Evolutionary conservation across 2,329 filamentous ascomycete species (phyloP).

Genomic region (Daldinia sp.): DNA sequence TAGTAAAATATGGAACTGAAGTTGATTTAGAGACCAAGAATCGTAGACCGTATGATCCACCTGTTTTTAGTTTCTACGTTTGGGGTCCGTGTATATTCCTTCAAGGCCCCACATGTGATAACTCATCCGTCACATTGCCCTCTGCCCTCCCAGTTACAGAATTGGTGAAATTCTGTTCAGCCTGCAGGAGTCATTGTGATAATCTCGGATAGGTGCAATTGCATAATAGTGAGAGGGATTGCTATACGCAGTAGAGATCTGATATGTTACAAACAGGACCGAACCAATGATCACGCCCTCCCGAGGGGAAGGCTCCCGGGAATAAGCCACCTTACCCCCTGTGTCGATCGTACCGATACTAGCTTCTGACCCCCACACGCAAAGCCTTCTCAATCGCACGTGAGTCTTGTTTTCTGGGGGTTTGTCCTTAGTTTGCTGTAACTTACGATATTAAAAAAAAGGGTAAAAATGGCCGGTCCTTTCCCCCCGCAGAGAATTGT

Average conservation of each 20-base stretch:
- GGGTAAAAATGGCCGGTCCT: slow-evolving; percentile 3
- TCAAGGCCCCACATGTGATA: not conserved
- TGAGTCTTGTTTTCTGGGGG: slow-evolving; percentile 31
- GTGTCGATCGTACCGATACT: slow-evolving; percentile 41
- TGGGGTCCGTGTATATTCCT: slow-evolving; percentile 8
- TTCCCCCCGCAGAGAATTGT: slow-evolving; percentile 1
- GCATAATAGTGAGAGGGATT: slow-evolving; percentile 1
- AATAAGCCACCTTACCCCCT: slow-evolving; percentile 38
- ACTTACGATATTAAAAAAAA: slow-evolving; percentile 24
- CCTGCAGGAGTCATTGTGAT: not conserved
- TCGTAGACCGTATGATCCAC: not conserved
- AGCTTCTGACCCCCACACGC: slow-evolving; percentile 41
- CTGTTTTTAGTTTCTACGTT: not conserved
- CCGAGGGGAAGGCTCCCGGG: slow-evolving; percentile 33
- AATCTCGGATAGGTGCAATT: slow-evolving; percentile 9
- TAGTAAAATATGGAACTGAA: slow-evolving; percentile 19
- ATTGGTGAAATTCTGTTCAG: slow-evolving; percentile 2
- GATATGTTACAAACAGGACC: slow-evolving; percentile 15
- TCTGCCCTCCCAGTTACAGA: not conserved
- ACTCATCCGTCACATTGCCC: not conserved
- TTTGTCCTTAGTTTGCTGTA: slow-evolving; percentile 15
- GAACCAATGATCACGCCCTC: slow-evolving; percentile 32
- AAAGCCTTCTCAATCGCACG: slow-evolving; percentile 30
- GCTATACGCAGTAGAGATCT: not conserved
- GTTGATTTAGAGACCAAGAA: slow-evolving; percentile 8